Evolutionary conservation across 805 yeast genomes (phyloP).

Genomic region (Candida railenensis): DNA sequence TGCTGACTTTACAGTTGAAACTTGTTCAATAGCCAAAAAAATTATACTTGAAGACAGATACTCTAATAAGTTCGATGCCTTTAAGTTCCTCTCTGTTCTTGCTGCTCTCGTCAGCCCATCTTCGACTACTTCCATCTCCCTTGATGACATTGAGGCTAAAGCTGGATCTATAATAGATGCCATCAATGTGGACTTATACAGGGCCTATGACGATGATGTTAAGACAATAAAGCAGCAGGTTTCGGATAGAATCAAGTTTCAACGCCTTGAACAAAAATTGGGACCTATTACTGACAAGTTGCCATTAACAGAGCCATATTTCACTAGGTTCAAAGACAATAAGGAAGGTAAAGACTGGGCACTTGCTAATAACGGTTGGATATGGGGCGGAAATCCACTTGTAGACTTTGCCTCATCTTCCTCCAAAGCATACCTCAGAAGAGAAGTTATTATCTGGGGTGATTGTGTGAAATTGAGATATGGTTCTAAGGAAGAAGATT

Average conservation of each 20-base stretch:
- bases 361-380: slow-evolving; percentile 96
- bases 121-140: slow-evolving; percentile 23
- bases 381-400: slow-evolving; percentile 94
- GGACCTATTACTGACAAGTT: slow-evolving; percentile 52
- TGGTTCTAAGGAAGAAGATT: slow-evolving; percentile 74
- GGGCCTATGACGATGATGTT: slow-evolving; percentile 72
- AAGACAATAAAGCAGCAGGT: slow-evolving; percentile 65
- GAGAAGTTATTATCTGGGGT: slow-evolving; percentile 97
- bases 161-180: slow-evolving; percentile 67
- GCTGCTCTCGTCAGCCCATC: slow-evolving; percentile 16
- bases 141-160: slow-evolving; percentile 25
- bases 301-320: slow-evolving; percentile 85
- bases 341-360: slow-evolving; percentile 60
- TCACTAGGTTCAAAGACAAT: slow-evolving; percentile 62
- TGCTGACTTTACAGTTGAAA: slow-evolving; percentile 46
- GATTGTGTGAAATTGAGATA: slow-evolving; percentile 93
- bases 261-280: slow-evolving; percentile 77
- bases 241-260: slow-evolving; percentile 70
- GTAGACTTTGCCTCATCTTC: slow-evolving; percentile 86
- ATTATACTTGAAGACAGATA: slow-evolving; percentile 51
- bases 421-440: slow-evolving; percentile 77
- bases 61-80: slow-evolving; percentile 52
- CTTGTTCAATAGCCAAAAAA: slow-evolving; percentile 34
- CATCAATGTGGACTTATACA: slow-evolving; percentile 71
- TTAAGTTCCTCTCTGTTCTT: slow-evolving; percentile 51